Evolutionary conservation across 345 rosid species (phyloP).

Genomic region (Abelmoschus esculentus): DNA sequence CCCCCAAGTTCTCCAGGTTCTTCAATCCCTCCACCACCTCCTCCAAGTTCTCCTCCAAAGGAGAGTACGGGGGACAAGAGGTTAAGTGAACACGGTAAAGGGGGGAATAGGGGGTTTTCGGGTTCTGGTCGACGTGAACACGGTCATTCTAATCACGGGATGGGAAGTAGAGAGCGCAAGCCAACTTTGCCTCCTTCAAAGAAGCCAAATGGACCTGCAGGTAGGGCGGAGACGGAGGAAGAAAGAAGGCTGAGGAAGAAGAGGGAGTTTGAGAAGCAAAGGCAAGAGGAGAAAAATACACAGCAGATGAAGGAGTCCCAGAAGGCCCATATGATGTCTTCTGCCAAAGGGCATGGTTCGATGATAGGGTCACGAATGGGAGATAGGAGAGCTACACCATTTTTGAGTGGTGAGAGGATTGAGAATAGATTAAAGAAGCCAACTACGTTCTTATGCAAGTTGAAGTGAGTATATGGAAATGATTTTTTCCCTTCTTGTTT

Average conservation of each 20-base stretch:
- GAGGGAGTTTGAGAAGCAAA: conserved; percentile 82
- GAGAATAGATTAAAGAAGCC: conserved; percentile 97
- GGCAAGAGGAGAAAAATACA: conserved; percentile 61
- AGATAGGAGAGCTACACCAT: conserved; percentile 66
- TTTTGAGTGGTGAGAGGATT: conserved; percentile 62
- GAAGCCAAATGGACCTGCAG: conserved; percentile 37
- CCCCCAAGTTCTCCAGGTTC: conserved; percentile 50
- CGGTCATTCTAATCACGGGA: conserved; percentile 30
- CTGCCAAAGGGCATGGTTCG: conserved; percentile 71
- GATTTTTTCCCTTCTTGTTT: neutral
- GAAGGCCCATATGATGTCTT: conserved; percentile 43
- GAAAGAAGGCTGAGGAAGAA: conserved; percentile 89
- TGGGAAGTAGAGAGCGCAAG: conserved; percentile 35
- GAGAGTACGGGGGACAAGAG: conserved; percentile 27
- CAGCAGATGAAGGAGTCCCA: conserved; percentile 62
- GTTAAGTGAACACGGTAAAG: conserved; percentile 34
- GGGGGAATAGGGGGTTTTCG: conserved; percentile 22
- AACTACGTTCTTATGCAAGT: conserved; percentile 95
- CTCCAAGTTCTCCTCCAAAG: conserved; percentile 80
- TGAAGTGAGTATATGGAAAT: conserved; percentile 62
- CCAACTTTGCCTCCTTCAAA: conserved; percentile 37
- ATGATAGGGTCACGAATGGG: conserved; percentile 65
- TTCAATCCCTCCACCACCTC: conserved; percentile 70
- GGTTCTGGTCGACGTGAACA: conserved; percentile 41
- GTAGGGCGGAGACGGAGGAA: conserved; percentile 80